Evolutionary conservation across 371 early-diverging fungal species (phyloP).

Genomic region (Caulochytrium protostelioides): DNA sequence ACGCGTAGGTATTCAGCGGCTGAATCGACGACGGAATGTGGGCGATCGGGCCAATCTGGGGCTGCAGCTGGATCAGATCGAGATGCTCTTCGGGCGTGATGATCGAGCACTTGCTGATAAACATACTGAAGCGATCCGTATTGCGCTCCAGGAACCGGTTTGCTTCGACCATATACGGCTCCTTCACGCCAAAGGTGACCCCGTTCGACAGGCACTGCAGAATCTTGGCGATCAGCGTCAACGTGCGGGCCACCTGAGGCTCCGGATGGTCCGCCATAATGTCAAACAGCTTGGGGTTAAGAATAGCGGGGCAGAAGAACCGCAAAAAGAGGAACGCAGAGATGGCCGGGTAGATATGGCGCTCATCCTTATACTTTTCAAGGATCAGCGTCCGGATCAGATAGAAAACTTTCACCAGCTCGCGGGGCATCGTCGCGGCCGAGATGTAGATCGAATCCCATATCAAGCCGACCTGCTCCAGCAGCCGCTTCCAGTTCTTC

Average conservation of each 20-base stretch:
- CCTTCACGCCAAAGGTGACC: slow-evolving; percentile 47
- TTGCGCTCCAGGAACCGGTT: too few relatives aligned
- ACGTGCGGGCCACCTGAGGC: slow-evolving; percentile 30
- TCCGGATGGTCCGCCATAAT: slow-evolving; percentile 40
- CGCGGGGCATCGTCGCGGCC: slow-evolving; percentile 10
- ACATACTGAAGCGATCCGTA: too few relatives aligned
- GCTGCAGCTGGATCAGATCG: too few relatives aligned
- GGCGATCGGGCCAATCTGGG: too few relatives aligned
- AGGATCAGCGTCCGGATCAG: slow-evolving; percentile 6
- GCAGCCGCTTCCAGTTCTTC: slow-evolving; percentile 8
- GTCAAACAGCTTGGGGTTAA: slow-evolving; percentile 50
- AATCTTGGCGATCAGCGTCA: slow-evolving; percentile 56
- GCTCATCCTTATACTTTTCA: slow-evolving; percentile 5
- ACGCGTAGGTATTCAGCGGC: too few relatives aligned
- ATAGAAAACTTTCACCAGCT: slow-evolving; percentile 10
- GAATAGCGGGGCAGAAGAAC: slow-evolving; percentile 61
- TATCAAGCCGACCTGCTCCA: slow-evolving; percentile 5
- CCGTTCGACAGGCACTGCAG: slow-evolving; percentile 56
- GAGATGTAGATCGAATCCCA: slow-evolving; percentile 14
- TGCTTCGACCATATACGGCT: slow-evolving; percentile 52
- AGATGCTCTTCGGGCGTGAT: too few relatives aligned
- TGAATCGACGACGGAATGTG: too few relatives aligned
- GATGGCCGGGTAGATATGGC: slow-evolving; percentile 11
- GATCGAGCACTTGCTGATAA: too few relatives aligned
- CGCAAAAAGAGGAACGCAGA: slow-evolving; percentile 60